Conservation (phyloP, 176 grass and related monocot genomes). For the Bromus sterilis region DNA sequence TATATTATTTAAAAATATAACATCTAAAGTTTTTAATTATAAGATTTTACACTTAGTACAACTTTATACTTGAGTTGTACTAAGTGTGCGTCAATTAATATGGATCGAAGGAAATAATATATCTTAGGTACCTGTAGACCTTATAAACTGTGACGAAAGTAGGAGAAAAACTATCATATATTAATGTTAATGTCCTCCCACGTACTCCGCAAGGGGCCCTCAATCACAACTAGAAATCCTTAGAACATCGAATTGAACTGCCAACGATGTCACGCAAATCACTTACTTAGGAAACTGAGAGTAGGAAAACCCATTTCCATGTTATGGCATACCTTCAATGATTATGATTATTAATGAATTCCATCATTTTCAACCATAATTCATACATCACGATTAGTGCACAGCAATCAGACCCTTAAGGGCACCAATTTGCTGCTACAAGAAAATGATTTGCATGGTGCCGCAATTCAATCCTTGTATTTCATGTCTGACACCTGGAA, state of each 20-base stretch:
- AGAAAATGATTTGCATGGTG: background rate
- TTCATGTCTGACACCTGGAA: constrained; percentile 74
- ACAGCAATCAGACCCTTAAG: background rate
- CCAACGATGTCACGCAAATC: background rate
- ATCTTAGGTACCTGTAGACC: too few species aligned
- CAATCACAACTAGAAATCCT: background rate
- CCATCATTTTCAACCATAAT: background rate
- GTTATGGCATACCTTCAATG: background rate
- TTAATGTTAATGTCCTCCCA: too few species aligned
- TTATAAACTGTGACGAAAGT: too few species aligned
- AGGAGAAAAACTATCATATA: too few species aligned
- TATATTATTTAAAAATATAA: too few species aligned
- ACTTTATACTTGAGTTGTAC: too few species aligned
- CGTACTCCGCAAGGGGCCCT: background rate
- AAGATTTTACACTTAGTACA: too few species aligned
- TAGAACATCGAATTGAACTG: background rate
- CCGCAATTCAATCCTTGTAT: constrained; percentile 45
- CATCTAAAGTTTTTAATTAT: too few species aligned
- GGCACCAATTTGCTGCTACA: background rate
- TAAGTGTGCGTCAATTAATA: too few species aligned
- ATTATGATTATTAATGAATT: constrained; percentile 12
- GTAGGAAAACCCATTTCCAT: background rate
- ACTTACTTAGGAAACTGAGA: background rate
- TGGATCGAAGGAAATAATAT: too few species aligned
- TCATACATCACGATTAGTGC: background rate